phyloP scores from a whole-genome alignment of 1,284 basidiomycete genomes.

The Malassezia cuniculi region DNA sequence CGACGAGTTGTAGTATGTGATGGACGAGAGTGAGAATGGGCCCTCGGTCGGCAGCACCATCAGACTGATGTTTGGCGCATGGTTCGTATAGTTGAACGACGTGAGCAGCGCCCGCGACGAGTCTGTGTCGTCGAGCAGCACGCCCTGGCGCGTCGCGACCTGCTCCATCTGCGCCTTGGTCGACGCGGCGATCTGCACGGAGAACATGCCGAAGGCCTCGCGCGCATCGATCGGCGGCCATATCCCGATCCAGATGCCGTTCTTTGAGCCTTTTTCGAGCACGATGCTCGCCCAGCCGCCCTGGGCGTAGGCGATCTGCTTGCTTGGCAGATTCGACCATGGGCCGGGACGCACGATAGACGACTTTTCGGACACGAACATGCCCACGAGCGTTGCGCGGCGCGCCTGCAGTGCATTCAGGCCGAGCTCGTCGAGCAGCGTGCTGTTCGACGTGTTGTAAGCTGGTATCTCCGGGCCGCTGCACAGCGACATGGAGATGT shows the following conservation, averaged over 20 bases:
- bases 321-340: slow-evolving; percentile 6
- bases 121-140: slow-evolving; percentile 43
- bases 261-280: slow-evolving; percentile 16
- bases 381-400: slow-evolving; percentile 20
- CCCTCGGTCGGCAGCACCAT: slow-evolving; percentile 35
- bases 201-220: slow-evolving; percentile 17
- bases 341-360: slow-evolving; percentile 20
- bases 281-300: slow-evolving; percentile 27
- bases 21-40: slow-evolving; percentile 18
- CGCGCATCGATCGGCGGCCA: slow-evolving; percentile 29
- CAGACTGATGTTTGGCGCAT: slow-evolving; percentile 25
- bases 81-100: slow-evolving; percentile 31
- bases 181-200: slow-evolving; percentile 20
- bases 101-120: slow-evolving; percentile 35
- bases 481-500: slow-evolving; percentile 32
- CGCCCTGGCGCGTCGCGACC: slow-evolving; percentile 17
- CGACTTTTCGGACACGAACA: slow-evolving; percentile 25
- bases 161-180: slow-evolving; percentile 22
- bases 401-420: slow-evolving; percentile 20
- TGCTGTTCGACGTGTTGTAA: slow-evolving; percentile 32
- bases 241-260: slow-evolving; percentile 29
- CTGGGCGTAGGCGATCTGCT: slow-evolving; percentile 18
- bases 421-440: slow-evolving; percentile 18
- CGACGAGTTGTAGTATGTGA: slow-evolving; percentile 39
- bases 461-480: slow-evolving; percentile 29